Base-by-base conservation (phyloP, 1,139 yeast species). In the Scheffersomyces lignicola region DNA sequence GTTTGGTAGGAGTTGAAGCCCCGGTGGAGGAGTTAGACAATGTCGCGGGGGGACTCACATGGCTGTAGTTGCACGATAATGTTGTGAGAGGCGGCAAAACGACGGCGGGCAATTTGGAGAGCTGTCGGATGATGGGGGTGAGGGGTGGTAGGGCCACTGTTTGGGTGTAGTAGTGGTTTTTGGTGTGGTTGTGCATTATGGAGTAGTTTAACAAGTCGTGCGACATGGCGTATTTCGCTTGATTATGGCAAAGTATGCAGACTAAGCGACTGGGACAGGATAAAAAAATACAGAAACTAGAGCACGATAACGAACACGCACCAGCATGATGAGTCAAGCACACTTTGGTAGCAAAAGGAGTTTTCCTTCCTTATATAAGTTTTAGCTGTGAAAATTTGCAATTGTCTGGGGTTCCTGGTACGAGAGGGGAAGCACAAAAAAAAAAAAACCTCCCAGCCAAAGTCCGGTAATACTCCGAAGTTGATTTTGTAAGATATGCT, bases 171-270 rank as follows among this genome's bases (percentile, higher is more conserved):
- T 16, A 18, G 11, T 12, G 34, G 10, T 32, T 17, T 31, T n/a
- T 26, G 43, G 41, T 33, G 36, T 28, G 8, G 24, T 37, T 23
- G 40, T 57, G 53, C 67, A 62, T 62, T 26, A 64, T 62, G 15
- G 69, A 62, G 39, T 64, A 63, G 36, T 60, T 46, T 45, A 62
- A 51, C 43, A 64, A 54, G 40, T 58, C 63, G 29, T 26, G 20
- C 29, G 29, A 26, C 29, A 26, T 26, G 20, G 9, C 26, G n/a
- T n/a, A n/a, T n/a, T n/a, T n/a, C n/a, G n/a, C n/a, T n/a, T n/a
- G n/a, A n/a, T n/a, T n/a, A n/a, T n/a, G n/a, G n/a, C n/a, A n/a
- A n/a, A n/a, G n/a, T n/a, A n/a, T n/a, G n/a, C n/a, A n/a, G n/a
- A n/a, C n/a, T n/a, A n/a, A n/a, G n/a, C n/a, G n/a, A n/a, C n/a